A percentile compares a stretch with the other conserved stretches of the same genome.
Evolutionary conservation across 2,329 filamentous ascomycete species (phyloP).

Genomic region (Penicillium sp.): DNA sequence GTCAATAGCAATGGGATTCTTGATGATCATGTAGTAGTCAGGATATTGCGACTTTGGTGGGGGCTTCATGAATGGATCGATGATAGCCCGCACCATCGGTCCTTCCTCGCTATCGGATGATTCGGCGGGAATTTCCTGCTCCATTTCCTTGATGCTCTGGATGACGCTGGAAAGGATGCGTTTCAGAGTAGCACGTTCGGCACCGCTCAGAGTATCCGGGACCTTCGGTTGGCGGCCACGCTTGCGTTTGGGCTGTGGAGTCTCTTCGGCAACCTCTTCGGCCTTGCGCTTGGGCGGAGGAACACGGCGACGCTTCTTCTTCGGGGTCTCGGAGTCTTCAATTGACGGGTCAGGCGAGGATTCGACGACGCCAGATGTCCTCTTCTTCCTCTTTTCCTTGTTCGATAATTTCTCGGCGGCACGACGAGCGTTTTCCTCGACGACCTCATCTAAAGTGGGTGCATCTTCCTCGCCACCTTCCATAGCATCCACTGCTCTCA

Average conservation of each 20-base stretch:
- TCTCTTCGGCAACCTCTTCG: slow-evolving; percentile 74
- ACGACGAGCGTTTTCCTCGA: slow-evolving; percentile 78
- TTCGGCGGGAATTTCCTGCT: slow-evolving; percentile 68
- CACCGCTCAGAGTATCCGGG: slow-evolving; percentile 66
- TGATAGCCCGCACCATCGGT: slow-evolving; percentile 74
- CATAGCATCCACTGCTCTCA: slow-evolving; percentile 73
- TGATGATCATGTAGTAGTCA: slow-evolving; percentile 94
- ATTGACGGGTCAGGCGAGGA: slow-evolving; percentile 79
- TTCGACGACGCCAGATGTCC: slow-evolving; percentile 51
- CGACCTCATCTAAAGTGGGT: slow-evolving; percentile 80
- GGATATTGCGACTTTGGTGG: slow-evolving; percentile 88
- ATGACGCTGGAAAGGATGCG: slow-evolving; percentile 76
- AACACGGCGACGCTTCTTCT: slow-evolving; percentile 80
- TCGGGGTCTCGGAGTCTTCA: slow-evolving; percentile 80
- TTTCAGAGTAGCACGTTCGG: slow-evolving; percentile 78
- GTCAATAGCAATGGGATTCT: slow-evolving; percentile 93
- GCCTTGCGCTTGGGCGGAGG: slow-evolving; percentile 85
- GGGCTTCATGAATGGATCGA: slow-evolving; percentile 90
- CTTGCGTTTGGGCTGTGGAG: slow-evolving; percentile 77
- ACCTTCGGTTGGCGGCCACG: slow-evolving; percentile 73
- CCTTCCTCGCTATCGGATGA: slow-evolving; percentile 58
- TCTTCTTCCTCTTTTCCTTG: slow-evolving; percentile 55
- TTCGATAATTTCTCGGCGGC: slow-evolving; percentile 75
- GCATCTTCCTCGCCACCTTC: slow-evolving; percentile 86
- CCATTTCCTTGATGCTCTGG: slow-evolving; percentile 79